Base-by-base conservation (phyloP, 108 stramenopile genomes). In the Schizochytrium sp. region DNA sequence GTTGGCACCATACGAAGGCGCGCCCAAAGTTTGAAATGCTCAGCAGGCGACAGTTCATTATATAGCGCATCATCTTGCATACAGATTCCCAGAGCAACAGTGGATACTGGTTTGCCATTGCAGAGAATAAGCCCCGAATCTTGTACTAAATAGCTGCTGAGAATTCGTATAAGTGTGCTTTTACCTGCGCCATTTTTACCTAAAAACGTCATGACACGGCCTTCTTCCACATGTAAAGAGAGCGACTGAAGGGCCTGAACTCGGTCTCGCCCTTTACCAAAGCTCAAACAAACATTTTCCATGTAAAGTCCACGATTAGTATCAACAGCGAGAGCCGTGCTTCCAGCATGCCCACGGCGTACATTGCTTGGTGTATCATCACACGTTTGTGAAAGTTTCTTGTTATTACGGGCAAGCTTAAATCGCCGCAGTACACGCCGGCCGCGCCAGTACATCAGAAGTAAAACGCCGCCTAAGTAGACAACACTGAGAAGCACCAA, bases 181-280 rank as follows among this genome's bases (percentile, higher is more conserved):
- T 83, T 83, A 53, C 76, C 76, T 53, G 76, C 76, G 2, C 76
- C 76, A 40, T 83, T 83, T 69, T 69, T 69, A 8, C 64, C 64
- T 1, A 69, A 15, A 7, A 69, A 0, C 10, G 64, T 69, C 19
- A 69, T 8, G 28, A 69, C 42, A 0, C 15, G 7, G 28, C 64
- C 64, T 15, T 69, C 42, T 44, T 69, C 7, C 12, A 69, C 64
- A 28, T 38, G 64, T 8, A 69, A 44, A 0, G 64, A 69, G 28
- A 69, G 42, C 12, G 64, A 69, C 19, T 69, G 8, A 44, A 69
- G 64, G 5, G 64, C 64, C 5, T 69, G 10, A 7, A 69, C 64
- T 7, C 28, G 12, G 12, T 38, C 28, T 7, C 19, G 28, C 12
- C 64, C 64, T 15, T 69, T 69, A 44, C 64, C 64, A 15, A 69